phyloP scores from a whole-genome alignment of 2,329 filamentous ascomycete genomes.

The Hymenoscyphus scutula region DNA sequence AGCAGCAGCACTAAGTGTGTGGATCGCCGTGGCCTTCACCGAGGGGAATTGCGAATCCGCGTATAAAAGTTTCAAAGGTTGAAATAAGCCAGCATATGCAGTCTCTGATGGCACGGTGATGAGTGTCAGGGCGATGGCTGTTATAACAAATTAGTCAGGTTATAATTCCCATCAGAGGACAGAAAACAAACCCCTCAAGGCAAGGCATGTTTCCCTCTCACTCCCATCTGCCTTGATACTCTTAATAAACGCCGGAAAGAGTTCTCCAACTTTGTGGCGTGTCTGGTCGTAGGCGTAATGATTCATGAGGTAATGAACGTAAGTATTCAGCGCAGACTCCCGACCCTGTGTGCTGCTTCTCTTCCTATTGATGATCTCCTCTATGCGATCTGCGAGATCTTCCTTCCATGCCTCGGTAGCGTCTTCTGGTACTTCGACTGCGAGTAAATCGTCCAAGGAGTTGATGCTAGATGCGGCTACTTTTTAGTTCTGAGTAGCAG shows the following conservation, averaged over 20 bases:
- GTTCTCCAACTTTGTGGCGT: conserved; percentile 49
- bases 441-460: conserved; percentile 51
- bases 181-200: conserved; percentile 51
- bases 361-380: conserved; percentile 67
- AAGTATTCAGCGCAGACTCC: conserved; percentile 56
- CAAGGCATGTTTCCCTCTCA: conserved; percentile 60
- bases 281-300: conserved; percentile 62
- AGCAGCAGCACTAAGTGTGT: conserved; percentile 58
- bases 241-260: conserved; percentile 59
- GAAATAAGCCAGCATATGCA: conserved; percentile 57
- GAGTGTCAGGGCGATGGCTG: conserved; percentile 60
- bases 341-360: conserved; percentile 63
- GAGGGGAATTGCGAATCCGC: conserved; percentile 54
- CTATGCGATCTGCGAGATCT: conserved; percentile 56
- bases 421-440: conserved; percentile 45
- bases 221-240: conserved; percentile 62
- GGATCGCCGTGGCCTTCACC: conserved; percentile 65
- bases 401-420: conserved; percentile 55
- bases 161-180: background rate
- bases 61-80: conserved; percentile 57
- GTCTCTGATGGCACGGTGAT: conserved; percentile 60
- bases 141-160: conserved; percentile 9
- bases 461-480: conserved; percentile 32
- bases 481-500: conserved; percentile 8
- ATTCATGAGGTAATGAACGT: conserved; percentile 57